Evolutionary conservation across 805 yeast genomes (phyloP).

Genomic region (Blastobotrys muscicola): DNA sequence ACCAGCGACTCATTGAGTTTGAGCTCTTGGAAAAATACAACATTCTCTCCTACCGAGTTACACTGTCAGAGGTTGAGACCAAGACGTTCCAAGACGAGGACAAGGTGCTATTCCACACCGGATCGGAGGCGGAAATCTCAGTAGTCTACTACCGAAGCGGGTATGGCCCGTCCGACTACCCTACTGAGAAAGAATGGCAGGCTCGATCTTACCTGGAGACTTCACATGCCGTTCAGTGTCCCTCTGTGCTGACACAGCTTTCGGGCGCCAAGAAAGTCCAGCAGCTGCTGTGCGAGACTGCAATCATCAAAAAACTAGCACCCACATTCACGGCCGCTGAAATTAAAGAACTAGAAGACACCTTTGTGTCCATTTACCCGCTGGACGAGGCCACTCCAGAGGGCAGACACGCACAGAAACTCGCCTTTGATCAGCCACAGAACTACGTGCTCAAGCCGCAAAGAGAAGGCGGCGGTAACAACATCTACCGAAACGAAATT

Average conservation of each 20-base stretch:
- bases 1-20: conserved; percentile 80
- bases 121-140: conserved; percentile 62
- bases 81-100: conserved; percentile 8
- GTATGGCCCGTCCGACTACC: conserved; percentile 76
- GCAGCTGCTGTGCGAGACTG: conserved; percentile 63
- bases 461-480: conserved; percentile 98
- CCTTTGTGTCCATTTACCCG: conserved; percentile 85
- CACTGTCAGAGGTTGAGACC: conserved; percentile 46
- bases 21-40: conserved; percentile 47
- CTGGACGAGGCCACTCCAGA: conserved; percentile 52
- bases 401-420: conserved; percentile 52
- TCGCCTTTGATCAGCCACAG: conserved; percentile 61
- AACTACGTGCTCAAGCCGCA: conserved; percentile 89
- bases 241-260: conserved; percentile 78
- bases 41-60: conserved; percentile 54
- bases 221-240: conserved; percentile 80
- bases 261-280: conserved; percentile 93
- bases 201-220: conserved; percentile 65
- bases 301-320: conserved; percentile 40
- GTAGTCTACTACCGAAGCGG: conserved; percentile 89
- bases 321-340: conserved; percentile 23
- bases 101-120: conserved; percentile 39
- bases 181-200: conserved; percentile 59
- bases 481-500: conserved; percentile 78
- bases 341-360: conserved; percentile 33